phyloP scores from a whole-genome alignment of 2,329 filamentous ascomycete species.

The Epicoccum sorghinum region DNA sequence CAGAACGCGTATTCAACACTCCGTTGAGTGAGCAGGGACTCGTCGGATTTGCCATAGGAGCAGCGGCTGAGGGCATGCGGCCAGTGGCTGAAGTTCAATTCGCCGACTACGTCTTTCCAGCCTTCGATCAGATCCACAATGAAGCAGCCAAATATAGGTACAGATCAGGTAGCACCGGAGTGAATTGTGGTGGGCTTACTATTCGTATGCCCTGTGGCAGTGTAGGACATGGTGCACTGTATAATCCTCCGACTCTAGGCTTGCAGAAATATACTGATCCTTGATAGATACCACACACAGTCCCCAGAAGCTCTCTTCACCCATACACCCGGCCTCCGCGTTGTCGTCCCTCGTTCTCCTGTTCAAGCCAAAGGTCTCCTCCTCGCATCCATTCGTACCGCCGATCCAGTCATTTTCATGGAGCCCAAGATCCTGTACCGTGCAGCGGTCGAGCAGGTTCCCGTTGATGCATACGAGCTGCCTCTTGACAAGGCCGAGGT shows the following conservation, averaged over 20 bases:
- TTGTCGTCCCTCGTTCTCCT: slow-evolving; percentile 85
- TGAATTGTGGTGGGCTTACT: slow-evolving; percentile 74
- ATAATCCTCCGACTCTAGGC: slow-evolving; percentile 28
- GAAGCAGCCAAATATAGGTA: slow-evolving; percentile 90
- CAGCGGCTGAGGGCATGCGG: slow-evolving; percentile 88
- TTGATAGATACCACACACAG: slow-evolving; percentile 76
- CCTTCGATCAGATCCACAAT: slow-evolving; percentile 93
- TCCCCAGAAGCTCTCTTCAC: slow-evolving; percentile 88
- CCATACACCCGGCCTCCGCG: slow-evolving; percentile 82
- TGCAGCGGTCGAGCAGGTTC: slow-evolving; percentile 89
- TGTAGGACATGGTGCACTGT: slow-evolving; percentile 85
- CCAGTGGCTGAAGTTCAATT: slow-evolving; percentile 96
- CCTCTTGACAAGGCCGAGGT: slow-evolving; percentile 86
- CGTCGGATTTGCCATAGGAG: slow-evolving; percentile 89
- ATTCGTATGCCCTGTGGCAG: slow-evolving; percentile 89
- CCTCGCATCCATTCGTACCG: slow-evolving; percentile 73
- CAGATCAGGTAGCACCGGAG: slow-evolving; percentile 64
- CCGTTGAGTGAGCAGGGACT: slow-evolving; percentile 94
- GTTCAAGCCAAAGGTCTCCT: slow-evolving; percentile 87
- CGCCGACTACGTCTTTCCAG: slow-evolving; percentile 91
- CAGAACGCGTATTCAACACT: slow-evolving; percentile 93
- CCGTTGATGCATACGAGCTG: slow-evolving; percentile 78
- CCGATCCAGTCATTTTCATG: slow-evolving; percentile 91
- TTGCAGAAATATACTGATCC: background rate
- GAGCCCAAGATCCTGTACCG: slow-evolving; percentile 94